Percentiles rank a stretch among this genome's conserved stretches.
These are phyloP conservation scores for Aeschynomene evenia DNA, from an alignment of 306 rosid species.

Conservation along the genomic window DNA sequence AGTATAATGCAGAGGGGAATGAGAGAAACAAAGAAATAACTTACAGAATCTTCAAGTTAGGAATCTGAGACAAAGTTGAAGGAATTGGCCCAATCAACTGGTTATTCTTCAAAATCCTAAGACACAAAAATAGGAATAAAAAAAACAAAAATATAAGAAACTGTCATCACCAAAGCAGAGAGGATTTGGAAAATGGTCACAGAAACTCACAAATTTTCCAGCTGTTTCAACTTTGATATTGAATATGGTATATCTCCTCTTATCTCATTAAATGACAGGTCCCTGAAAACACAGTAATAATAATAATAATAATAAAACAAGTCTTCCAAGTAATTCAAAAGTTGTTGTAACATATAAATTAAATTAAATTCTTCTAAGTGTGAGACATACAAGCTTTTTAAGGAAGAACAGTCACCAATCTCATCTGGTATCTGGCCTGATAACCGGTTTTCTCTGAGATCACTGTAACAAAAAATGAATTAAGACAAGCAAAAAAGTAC, in stretches of 20 bases:
- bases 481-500: neutral
- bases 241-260: conserved; percentile 95
- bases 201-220: conserved; percentile 77
- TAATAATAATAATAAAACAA: neutral
- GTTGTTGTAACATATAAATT: neutral
- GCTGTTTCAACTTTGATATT: conserved; percentile 81
- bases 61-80: conserved; percentile 95
- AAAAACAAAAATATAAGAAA: neutral
- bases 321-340: conserved; percentile 14
- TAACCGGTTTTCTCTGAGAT: conserved; percentile 65
- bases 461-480: conserved; percentile 50
- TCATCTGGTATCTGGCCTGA: conserved; percentile 99
- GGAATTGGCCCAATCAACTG: conserved; percentile 91
- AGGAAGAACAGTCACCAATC: conserved; percentile 90
- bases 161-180: neutral
- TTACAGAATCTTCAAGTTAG: conserved; percentile 90
- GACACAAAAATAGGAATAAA: neutral
- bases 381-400: conserved; percentile 61
- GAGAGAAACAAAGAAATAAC: conserved; percentile 29
- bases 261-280: conserved; percentile 76
- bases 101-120: conserved; percentile 79
- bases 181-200: neutral
- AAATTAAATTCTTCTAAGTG: neutral
- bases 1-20: neutral
- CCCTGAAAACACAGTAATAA: conserved; percentile 39